Evolutionary conservation across 2,329 filamentous ascomycete genomes (phyloP).

Genomic region (Verticillium zaregamsianum): DNA sequence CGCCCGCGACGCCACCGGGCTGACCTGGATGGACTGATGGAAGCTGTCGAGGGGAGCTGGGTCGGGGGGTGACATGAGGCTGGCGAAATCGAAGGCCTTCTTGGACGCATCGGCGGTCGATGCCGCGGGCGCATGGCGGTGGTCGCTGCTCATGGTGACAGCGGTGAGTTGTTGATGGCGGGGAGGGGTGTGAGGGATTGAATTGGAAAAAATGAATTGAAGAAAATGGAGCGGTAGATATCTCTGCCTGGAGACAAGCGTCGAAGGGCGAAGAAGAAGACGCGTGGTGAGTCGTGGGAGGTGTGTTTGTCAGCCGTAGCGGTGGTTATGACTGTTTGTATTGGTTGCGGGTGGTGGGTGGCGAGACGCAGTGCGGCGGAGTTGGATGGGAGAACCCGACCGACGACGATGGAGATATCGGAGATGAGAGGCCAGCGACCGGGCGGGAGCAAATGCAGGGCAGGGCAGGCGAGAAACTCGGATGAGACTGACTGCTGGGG

Average conservation of each 20-base stretch:
- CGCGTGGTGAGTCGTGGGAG: neutral
- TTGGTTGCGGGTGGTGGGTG: constrained; percentile 5
- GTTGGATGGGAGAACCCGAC: neutral
- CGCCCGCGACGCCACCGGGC: neutral
- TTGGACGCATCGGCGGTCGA: neutral
- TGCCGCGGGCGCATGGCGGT: neutral
- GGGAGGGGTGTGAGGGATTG: neutral
- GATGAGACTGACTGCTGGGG: neutral
- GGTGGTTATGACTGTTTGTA: constrained; percentile 2
- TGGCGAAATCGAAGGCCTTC: constrained; percentile 40
- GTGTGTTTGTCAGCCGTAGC: constrained; percentile 13
- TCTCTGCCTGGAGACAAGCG: neutral
- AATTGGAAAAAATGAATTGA: neutral
- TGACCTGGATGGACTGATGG: constrained; percentile 19
- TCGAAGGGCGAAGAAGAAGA: neutral
- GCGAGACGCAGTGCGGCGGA: constrained; percentile 6
- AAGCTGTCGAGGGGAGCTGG: constrained; percentile 50
- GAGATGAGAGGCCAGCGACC: constrained; percentile 6
- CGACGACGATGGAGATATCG: constrained; percentile 10
- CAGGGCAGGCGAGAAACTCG: neutral
- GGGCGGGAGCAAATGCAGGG: neutral
- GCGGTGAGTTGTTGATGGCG: neutral
- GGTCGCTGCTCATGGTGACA: neutral
- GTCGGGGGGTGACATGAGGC: constrained; percentile 60
- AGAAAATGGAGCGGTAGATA: neutral